Percentiles rank a stretch among this genome's conserved stretches.
Conservation (phyloP, 306 rosid species). For the Begonia fuchsioides region DNA sequence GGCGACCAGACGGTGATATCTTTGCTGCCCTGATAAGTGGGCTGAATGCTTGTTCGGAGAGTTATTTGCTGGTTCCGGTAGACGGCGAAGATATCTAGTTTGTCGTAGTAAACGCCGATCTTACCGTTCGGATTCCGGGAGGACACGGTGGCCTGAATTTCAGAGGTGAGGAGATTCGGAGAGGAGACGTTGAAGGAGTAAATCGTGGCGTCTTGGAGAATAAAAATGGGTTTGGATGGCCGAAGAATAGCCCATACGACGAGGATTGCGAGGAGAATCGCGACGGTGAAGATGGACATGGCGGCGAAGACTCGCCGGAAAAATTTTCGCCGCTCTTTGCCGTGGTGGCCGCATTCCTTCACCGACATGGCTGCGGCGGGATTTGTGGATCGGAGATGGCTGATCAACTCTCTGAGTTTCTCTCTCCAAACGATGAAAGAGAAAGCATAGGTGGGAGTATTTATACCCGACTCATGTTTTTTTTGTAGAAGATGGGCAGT, state of each 20-base stretch:
- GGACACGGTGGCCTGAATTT: constrained; percentile 55
- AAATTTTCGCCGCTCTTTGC: background rate
- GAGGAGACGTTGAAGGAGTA: constrained; percentile 66
- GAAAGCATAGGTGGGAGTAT: no score
- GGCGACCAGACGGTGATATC: constrained; percentile 80
- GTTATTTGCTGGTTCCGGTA: constrained; percentile 72
- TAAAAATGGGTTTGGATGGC: constrained; percentile 64
- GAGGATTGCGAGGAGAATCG: constrained; percentile 40
- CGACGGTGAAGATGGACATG: constrained; percentile 32
- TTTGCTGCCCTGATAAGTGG: constrained; percentile 71
- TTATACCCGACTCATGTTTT: no score
- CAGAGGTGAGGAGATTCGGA: constrained; percentile 55
- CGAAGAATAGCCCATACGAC: constrained; percentile 59
- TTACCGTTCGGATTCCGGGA: constrained; percentile 74
- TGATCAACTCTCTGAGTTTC: no score
- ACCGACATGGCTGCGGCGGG: constrained; percentile 21
- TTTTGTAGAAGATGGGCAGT: no score
- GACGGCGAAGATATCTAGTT: constrained; percentile 40
- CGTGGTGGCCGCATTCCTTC: constrained; percentile 50
- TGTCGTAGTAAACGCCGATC: no score
- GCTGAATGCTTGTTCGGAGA: constrained; percentile 46
- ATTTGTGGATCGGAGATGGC: no score
- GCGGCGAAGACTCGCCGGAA: constrained; percentile 16
- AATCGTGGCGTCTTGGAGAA: constrained; percentile 76
- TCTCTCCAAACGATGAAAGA: no score